Evolutionary conservation across 257 asterid species (phyloP).

Genomic region (Cynanchum wilfordii): DNA sequence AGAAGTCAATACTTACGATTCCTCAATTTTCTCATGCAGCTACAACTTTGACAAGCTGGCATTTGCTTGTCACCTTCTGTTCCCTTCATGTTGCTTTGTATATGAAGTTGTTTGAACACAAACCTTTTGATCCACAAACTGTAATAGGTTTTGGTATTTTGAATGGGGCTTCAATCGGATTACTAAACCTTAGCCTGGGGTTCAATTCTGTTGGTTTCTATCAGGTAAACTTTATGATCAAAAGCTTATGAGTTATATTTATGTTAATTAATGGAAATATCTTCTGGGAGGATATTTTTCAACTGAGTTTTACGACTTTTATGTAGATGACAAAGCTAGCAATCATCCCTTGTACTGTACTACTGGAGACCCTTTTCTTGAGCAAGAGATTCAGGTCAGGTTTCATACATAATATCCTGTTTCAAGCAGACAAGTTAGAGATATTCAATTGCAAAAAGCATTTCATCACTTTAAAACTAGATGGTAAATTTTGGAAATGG

Average conservation of each 20-base stretch:
- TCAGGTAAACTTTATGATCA: slow-evolving; percentile 42
- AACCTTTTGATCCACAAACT: slow-evolving; percentile 65
- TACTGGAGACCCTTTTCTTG: slow-evolving; percentile 78
- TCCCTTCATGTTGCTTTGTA: slow-evolving; percentile 74
- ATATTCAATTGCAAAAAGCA: background rate
- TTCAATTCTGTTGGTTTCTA: slow-evolving; percentile 92
- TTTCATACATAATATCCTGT: background rate
- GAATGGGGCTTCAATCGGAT: slow-evolving; percentile 83
- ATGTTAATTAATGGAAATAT: background rate
- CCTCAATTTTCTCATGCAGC: slow-evolving; percentile 40
- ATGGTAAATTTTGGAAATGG: background rate
- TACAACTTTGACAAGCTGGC: slow-evolving; percentile 94
- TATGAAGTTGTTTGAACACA: slow-evolving; percentile 79
- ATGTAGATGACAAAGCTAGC: slow-evolving; percentile 88
- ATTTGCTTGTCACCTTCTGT: slow-evolving; percentile 71
- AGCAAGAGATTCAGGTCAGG: slow-evolving; percentile 79
- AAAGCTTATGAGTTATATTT: slow-evolving; percentile 6
- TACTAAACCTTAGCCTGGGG: slow-evolving; percentile 85
- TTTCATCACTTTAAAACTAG: background rate
- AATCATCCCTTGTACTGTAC: slow-evolving; percentile 85
- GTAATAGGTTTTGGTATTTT: slow-evolving; percentile 77
- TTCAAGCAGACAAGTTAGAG: slow-evolving; percentile 9
- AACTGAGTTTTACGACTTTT: slow-evolving; percentile 17
- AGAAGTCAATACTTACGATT: slow-evolving; percentile 5
- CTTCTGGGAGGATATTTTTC: slow-evolving; percentile 14